These are phyloP conservation scores for Astragalus membranaceus DNA, from an alignment of 306 rosid species.

Conservation along the genomic window DNA sequence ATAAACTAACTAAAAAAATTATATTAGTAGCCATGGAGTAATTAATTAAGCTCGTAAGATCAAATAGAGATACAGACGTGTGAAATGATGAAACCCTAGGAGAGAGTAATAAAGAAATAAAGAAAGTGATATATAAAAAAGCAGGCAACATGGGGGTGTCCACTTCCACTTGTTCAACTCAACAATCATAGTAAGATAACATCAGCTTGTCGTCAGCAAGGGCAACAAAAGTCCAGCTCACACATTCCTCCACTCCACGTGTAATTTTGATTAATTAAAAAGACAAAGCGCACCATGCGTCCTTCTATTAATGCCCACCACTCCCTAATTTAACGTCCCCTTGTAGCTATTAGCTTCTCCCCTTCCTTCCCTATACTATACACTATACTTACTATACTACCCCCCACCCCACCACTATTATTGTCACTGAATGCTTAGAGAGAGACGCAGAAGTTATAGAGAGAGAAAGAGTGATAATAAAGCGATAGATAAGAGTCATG, in stretches of 20 bases:
- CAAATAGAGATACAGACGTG: not conserved
- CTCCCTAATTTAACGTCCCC: not conserved
- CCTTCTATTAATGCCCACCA: constrained; percentile 4
- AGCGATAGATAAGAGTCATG: not conserved
- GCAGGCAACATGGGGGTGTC: constrained; percentile 49
- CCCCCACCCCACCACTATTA: constrained; percentile 24
- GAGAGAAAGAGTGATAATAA: constrained; percentile 21
- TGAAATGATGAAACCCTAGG: constrained; percentile 22
- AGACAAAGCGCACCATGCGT: not conserved
- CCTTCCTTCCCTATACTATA: constrained; percentile 3
- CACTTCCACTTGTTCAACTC: constrained; percentile 28
- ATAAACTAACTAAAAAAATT: no score
- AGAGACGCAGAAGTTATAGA: constrained; percentile 19
- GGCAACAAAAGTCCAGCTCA: constrained; percentile 64
- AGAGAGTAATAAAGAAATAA: not conserved
- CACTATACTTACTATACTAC: not conserved
- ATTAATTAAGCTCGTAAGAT: not conserved
- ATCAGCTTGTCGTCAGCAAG: constrained; percentile 56
- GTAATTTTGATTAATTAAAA: constrained; percentile 13
- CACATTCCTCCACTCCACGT: constrained; percentile 48
- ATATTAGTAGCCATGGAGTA: not conserved
- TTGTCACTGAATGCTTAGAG: constrained; percentile 35
- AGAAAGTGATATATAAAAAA: not conserved
- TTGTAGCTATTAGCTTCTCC: not conserved
- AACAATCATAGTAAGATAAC: constrained; percentile 55